These are phyloP conservation scores for Trichoderma guizhouense DNA, from an alignment of 2,329 filamentous ascomycete genomes.

Conservation along the genomic window DNA sequence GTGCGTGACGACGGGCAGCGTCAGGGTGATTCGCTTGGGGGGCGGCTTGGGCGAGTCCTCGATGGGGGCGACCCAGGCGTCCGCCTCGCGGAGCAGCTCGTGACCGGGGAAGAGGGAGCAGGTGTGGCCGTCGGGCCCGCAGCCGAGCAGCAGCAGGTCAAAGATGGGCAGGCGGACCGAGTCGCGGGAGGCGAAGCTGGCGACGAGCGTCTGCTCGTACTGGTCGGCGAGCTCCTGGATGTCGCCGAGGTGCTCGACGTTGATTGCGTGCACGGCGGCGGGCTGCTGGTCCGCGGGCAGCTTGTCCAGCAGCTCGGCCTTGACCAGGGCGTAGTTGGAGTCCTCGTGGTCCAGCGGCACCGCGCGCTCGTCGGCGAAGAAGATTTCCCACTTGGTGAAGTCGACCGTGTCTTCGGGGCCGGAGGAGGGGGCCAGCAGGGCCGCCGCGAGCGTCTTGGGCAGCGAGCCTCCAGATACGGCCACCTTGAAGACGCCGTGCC, in stretches of 20 bases:
- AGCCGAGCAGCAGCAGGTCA: conserved; percentile 88
- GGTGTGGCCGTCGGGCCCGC: conserved; percentile 93
- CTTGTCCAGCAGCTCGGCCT: conserved; percentile 84
- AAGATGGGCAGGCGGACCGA: conserved; percentile 94
- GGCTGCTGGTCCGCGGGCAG: conserved; percentile 68
- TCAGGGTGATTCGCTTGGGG: conserved; percentile 84
- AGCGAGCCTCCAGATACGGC: conserved; percentile 92
- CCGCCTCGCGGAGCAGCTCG: conserved; percentile 76
- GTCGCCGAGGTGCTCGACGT: conserved; percentile 63
- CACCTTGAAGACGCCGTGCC: conserved; percentile 84
- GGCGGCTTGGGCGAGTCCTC: conserved; percentile 95
- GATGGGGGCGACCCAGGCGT: conserved; percentile 89
- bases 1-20: conserved; percentile 84
- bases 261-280: conserved; percentile 72
- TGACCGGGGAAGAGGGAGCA: conserved; percentile 95
- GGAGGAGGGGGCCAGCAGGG: conserved; percentile 61
- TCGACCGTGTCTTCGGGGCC: conserved; percentile 61
- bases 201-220: conserved; percentile 86
- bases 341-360: conserved; percentile 89
- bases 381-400: conserved; percentile 93
- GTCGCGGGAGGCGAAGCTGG: conserved; percentile 84
- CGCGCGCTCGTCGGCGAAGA: conserved; percentile 96
- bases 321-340: conserved; percentile 89
- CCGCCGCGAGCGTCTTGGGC: conserved; percentile 80
- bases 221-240: conserved; percentile 88